Evolutionary conservation across 371 early-diverging fungal species (phyloP), one percentile per base, ranked within the genome.

Genomic region (Mortierella sp.): DNA sequence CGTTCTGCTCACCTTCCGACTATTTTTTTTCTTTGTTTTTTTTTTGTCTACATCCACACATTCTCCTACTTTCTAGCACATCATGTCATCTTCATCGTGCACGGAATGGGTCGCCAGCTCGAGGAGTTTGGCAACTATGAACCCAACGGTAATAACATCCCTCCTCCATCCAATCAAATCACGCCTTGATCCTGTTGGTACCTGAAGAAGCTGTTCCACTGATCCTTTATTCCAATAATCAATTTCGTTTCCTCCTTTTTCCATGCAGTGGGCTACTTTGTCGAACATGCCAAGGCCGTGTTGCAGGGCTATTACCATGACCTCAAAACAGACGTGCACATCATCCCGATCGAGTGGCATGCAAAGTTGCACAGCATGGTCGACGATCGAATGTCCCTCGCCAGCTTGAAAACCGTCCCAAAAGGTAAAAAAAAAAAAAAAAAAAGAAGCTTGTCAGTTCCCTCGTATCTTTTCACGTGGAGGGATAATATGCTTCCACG

Each of bases 101-200:
- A 91, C 62, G 92, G 90, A 26, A 89, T 91, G 90, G 92, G 92
- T 43, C 86, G 87, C 45, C 90, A 89, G 60, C 76, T 84, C 28
- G 88, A 87, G 59, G 81, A 84, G 29, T 80, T 79, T 58, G 87
- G 88, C 37, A 85, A 86, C 62, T 86, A 89, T 59, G 82, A 77
- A 46, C 75, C 84, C 46, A 87, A 89, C 64, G 82, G 84, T 84
- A 81, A 57, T 37, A 81, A 57, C 9, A 37, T 37, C 37, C 37
- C 37, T 37, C 58, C 58, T 15, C n/a, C 21, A 5, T 26, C 37
- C 60, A 44, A 12, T 28, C 53, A 51, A 45, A 43, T 7, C 11
- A 43, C 4, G 15, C 51, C 28, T 21, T 63, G 15, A 16, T 25
- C 1, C 7, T 5, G 51, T 19, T 47, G 37, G 37, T 37, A 37